Evolutionary conservation across 2,329 filamentous ascomycete species (phyloP).

Genomic region (Lithohypha guttulata): DNA sequence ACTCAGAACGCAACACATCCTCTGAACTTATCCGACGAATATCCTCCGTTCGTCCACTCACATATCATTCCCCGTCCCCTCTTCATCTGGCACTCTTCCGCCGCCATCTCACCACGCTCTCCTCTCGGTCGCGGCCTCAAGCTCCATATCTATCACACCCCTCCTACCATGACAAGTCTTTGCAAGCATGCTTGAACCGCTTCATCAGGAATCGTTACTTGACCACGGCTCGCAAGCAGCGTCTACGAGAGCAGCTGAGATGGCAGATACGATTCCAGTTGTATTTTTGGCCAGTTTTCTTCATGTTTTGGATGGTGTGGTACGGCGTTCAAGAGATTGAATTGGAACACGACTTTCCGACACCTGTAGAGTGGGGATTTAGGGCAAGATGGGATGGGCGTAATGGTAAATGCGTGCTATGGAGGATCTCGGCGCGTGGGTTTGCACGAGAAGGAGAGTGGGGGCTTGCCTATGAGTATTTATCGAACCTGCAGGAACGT

Average conservation of each 20-base stretch:
- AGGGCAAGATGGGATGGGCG: conserved; percentile 58
- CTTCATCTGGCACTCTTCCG: not conserved
- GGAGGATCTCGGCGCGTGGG: conserved; percentile 40
- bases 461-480: conserved; percentile 52
- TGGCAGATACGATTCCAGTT: conserved; percentile 59
- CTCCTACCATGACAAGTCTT: conserved; percentile 51
- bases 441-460: conserved; percentile 51
- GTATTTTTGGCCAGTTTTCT: conserved; percentile 58
- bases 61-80: not conserved
- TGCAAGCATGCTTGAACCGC: conserved; percentile 41
- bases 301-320: conserved; percentile 50
- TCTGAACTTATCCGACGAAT: no score
- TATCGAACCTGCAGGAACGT: conserved; percentile 49
- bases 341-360: conserved; percentile 65
- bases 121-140: conserved; percentile 47
- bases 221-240: conserved; percentile 56
- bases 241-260: conserved; percentile 53
- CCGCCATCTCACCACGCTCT: conserved; percentile 11
- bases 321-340: conserved; percentile 62
- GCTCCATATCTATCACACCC: conserved; percentile 45
- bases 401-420: conserved; percentile 49
- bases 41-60: not conserved
- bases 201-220: conserved; percentile 56
- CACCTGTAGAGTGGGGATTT: conserved; percentile 71
- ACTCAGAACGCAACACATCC: no score